Conservation (phyloP, 306 rosid species). For the Crataegus laevigata region DNA sequence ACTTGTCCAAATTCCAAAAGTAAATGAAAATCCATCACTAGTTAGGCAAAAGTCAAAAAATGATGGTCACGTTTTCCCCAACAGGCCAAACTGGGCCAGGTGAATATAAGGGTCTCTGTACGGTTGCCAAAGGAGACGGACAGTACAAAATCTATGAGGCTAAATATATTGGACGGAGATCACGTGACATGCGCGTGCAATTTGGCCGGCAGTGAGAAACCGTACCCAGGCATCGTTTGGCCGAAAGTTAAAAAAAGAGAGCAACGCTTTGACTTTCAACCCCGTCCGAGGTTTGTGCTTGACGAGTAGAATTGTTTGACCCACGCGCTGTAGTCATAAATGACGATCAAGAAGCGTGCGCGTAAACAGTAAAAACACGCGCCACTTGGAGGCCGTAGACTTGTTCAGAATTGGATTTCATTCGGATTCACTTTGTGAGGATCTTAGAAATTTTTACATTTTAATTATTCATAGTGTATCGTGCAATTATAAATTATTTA, state of each 20-base stretch:
- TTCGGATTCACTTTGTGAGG: rapidly evolving
- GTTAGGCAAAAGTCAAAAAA: not conserved
- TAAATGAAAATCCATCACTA: not conserved
- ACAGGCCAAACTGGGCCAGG: not conserved
- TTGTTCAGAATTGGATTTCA: not conserved
- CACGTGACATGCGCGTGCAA: not conserved
- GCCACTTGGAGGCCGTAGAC: not conserved
- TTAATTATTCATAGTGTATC: rapidly evolving
- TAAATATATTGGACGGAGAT: not conserved
- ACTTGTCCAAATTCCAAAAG: not conserved
- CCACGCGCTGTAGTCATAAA: not conserved
- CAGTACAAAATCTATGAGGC: no score
- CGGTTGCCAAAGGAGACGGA: no score
- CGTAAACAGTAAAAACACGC: not conserved
- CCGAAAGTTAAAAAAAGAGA: not conserved
- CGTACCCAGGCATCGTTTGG: not conserved
- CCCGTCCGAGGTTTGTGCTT: not conserved
- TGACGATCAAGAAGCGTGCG: not conserved
- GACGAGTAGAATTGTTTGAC: not conserved
- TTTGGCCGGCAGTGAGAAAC: not conserved
- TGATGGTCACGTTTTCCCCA: not conserved
- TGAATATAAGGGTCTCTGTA: not conserved
- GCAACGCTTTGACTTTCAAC: not conserved
- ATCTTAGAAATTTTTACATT: rapidly evolving
- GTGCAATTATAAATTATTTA: no score